These are phyloP conservation scores for Panus rudis DNA, from an alignment of 768 basidiomycete species.

Conservation along the genomic window DNA sequence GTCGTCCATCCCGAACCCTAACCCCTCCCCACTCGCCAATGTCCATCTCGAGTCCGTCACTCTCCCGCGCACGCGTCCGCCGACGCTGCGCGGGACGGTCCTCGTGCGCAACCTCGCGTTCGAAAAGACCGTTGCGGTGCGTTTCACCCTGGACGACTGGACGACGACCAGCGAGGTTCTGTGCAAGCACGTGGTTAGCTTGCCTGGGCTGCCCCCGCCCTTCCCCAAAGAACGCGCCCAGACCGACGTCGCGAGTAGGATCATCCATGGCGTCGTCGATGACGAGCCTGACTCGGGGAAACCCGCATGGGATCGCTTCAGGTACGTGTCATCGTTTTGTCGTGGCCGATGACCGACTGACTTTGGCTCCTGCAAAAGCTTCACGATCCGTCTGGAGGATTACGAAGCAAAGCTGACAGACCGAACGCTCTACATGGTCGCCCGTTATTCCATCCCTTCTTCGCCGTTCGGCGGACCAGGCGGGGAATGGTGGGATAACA, in stretches of 20 bases:
- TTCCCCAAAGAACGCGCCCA: slow-evolving; percentile 13
- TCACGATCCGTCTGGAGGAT: slow-evolving; percentile 66
- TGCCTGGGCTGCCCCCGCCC: slow-evolving; percentile 30
- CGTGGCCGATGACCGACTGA: slow-evolving; percentile 27
- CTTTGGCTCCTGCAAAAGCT: slow-evolving; percentile 44
- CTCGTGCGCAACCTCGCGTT: slow-evolving; percentile 83
- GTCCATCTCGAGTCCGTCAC: slow-evolving; percentile 32
- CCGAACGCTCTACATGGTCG: slow-evolving; percentile 55
- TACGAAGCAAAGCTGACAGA: slow-evolving; percentile 43
- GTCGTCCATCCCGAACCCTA: slow-evolving; percentile 27
- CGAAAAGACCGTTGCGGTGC: slow-evolving; percentile 75
- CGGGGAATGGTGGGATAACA: slow-evolving; percentile 95
- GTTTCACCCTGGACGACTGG: slow-evolving; percentile 95
- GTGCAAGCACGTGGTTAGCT: slow-evolving; percentile 40
- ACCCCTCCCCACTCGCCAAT: slow-evolving; percentile 26
- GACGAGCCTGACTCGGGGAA: slow-evolving; percentile 8
- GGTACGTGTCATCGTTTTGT: slow-evolving; percentile 15
- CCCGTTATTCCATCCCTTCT: slow-evolving; percentile 37
- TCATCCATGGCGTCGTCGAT: slow-evolving; percentile 13
- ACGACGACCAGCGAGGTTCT: slow-evolving; percentile 83
- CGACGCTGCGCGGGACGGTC: slow-evolving; percentile 61
- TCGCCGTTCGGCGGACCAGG: slow-evolving; percentile 32
- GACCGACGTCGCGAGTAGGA: slow-evolving; percentile 29
- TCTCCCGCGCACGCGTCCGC: slow-evolving; percentile 29
- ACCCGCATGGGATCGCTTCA: slow-evolving; percentile 28